A percentile compares a stretch with the other conserved stretches of the same genome.
Evolutionary conservation across 495 filamentous ascomycete species (phyloP).

Genomic region (Aspergillus nidulans): DNA sequence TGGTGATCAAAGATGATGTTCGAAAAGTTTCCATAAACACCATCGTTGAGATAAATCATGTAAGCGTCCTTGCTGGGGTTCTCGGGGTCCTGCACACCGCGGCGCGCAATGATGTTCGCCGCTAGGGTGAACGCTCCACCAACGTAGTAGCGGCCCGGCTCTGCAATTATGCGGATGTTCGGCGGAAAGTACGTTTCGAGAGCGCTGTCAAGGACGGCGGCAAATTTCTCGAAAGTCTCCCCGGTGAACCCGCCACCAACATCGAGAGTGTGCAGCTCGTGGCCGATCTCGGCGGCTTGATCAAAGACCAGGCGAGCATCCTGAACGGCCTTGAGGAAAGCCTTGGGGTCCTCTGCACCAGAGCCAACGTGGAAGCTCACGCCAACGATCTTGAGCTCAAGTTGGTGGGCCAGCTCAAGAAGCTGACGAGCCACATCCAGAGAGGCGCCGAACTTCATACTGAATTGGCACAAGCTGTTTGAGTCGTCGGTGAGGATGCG

Average conservation of each 20-base stretch:
- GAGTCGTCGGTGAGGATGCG: slow-evolving; percentile 96
- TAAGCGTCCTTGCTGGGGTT: slow-evolving; percentile 60
- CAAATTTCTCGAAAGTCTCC: slow-evolving; percentile 89
- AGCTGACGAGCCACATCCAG: slow-evolving; percentile 74
- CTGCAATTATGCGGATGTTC: slow-evolving; percentile 83
- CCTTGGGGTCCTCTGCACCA: slow-evolving; percentile 82
- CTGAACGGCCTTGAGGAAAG: slow-evolving; percentile 83
- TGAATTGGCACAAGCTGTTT: slow-evolving; percentile 85
- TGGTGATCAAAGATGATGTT: slow-evolving; percentile 99
- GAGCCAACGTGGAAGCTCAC: slow-evolving; percentile 98
- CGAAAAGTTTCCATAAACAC: slow-evolving; percentile 96
- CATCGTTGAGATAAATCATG: slow-evolving; percentile 97
- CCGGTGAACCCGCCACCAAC: slow-evolving; percentile 89
- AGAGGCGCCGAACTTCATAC: slow-evolving; percentile 93
- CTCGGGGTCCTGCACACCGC: slow-evolving; percentile 65
- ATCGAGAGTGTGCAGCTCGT: slow-evolving; percentile 79
- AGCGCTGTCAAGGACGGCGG: slow-evolving; percentile 69
- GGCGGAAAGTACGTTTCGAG: slow-evolving; percentile 85
- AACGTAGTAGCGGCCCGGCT: slow-evolving; percentile 95
- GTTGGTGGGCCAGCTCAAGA: slow-evolving; percentile 71
- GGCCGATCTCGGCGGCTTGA: slow-evolving; percentile 73
- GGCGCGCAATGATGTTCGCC: slow-evolving; percentile 91
- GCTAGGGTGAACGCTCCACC: slow-evolving; percentile 89
- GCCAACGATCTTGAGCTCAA: slow-evolving; percentile 93
- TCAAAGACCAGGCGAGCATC: slow-evolving; percentile 90